Percentiles rank a stretch among this genome's conserved stretches.
These are phyloP conservation scores for Sicyos edulis DNA, from an alignment of 306 rosid species.

Conservation along the genomic window DNA sequence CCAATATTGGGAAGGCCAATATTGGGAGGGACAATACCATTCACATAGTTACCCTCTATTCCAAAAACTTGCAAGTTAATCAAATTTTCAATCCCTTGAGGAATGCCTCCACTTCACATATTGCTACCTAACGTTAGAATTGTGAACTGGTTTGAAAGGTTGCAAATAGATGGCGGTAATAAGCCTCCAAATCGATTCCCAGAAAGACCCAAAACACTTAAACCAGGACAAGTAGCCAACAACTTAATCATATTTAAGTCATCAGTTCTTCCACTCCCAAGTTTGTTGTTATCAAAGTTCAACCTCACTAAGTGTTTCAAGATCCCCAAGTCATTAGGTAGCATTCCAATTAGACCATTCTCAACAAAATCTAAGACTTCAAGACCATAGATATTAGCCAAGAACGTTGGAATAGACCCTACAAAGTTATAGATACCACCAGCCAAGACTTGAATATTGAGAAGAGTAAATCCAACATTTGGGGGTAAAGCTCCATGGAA, in stretches of 20 bases:
- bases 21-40: conserved; percentile 20
- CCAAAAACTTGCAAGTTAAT: conserved; percentile 16
- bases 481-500: conserved; percentile 38
- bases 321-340: conserved; percentile 34
- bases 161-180: conserved; percentile 27
- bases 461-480: conserved; percentile 39
- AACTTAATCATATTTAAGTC: conserved; percentile 22
- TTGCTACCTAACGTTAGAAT: conserved; percentile 6
- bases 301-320: conserved; percentile 25
- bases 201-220: conserved; percentile 16
- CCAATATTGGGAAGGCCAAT: conserved; percentile 31
- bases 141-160: conserved; percentile 22
- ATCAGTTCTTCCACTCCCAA: conserved; percentile 29
- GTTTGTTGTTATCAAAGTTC: conserved; percentile 21
- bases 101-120: conserved; percentile 27
- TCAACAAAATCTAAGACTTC: conserved; percentile 21
- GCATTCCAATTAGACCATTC: conserved; percentile 29
- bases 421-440: conserved; percentile 31
- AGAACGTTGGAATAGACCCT: conserved; percentile 34
- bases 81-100: conserved; percentile 23
- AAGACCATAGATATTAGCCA: conserved; percentile 38
- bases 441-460: conserved; percentile 29
- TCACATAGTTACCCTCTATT: conserved; percentile 2
- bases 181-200: conserved; percentile 23
- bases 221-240: conserved; percentile 28